Base-by-base conservation (phyloP, 352 stramenopile species). In the Pythium vanterpoolii region DNA sequence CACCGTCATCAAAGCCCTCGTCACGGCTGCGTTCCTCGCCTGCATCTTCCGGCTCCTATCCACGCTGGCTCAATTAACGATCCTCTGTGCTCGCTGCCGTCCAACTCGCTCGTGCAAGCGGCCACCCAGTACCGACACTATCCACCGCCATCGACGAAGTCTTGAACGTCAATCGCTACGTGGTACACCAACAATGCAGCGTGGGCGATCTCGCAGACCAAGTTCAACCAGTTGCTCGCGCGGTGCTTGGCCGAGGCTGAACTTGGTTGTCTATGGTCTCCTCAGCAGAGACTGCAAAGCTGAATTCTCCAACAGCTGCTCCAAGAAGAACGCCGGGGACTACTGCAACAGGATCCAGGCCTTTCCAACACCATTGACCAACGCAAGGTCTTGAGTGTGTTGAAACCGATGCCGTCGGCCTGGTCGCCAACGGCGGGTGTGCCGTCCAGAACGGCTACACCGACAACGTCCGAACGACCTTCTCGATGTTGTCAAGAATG, bases 271-370 rank as follows among this genome's bases (percentile, higher is more conserved):
- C 1, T 90, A 93, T 55, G 83, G 76, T 16, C 65, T 93, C 23
- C 83, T 80, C 23, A 79, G 79, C 60, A 93, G 90, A 60, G 83
- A 93, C 57, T 93, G 83, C 53, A 57, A 67, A 13, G 70, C 64
- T 13, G 42, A 21, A 11, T 48, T 28, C 42, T 48, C 42, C 0
- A 62, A 40, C 4, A 68, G 67, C 19, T 65, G 39, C 10, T 27
- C n/a, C 46, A 71, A 86, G 30, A 57, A 61, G 24, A 85, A 62
- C 39, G 59, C 65, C 0, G 65, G 51, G 0, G 63, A 76, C 49
- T 92, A 92, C 58, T 43, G 56, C 38, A 26, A 50, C 23, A 90
- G 85, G 48, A 16, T 92, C 3, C 34, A 59, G 31, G 54, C 60
- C 63, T 92, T 6, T 61, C 63, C 1, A 50, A 64, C 7, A 56